These are phyloP conservation scores for Euphorbia corollata DNA, from an alignment of 441 rosid genomes.

Conservation along the genomic window DNA sequence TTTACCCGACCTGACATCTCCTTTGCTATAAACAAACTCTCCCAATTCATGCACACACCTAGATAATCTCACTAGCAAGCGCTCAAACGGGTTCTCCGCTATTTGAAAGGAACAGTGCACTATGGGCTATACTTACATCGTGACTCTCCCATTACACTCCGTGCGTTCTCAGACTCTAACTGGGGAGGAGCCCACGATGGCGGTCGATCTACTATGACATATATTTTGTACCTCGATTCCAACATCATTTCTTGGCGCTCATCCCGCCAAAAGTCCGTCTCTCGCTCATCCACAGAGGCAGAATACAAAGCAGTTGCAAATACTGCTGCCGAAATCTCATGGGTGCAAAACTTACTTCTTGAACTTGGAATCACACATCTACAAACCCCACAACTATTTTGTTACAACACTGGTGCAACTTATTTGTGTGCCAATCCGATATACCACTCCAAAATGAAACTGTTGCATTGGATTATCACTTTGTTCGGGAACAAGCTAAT, in stretches of 20 bases:
- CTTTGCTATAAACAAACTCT: neutral
- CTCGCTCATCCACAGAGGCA: neutral
- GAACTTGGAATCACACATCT: neutral
- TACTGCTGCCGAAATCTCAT: neutral
- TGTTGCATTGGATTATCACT: neutral
- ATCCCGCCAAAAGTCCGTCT: neutral
- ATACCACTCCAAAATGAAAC: neutral
- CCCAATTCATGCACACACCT: neutral
- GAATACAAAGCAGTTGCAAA: neutral
- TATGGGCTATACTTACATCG: neutral
- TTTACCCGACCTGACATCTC: neutral
- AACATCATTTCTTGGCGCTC: neutral
- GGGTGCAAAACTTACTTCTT: neutral
- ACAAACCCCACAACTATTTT: neutral
- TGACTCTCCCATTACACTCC: neutral
- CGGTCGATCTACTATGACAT: neutral
- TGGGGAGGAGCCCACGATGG: neutral
- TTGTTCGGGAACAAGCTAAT: neutral
- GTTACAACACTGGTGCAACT: slow-evolving; percentile 1
- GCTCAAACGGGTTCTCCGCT: neutral
- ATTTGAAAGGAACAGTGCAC: neutral
- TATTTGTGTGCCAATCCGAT: neutral
- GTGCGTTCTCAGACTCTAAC: neutral
- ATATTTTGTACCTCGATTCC: neutral
- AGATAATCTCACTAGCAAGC: neutral